Evolutionary conservation across 2,329 filamentous ascomycete genomes (phyloP), one percentile per base, ranked within the genome.

Genomic region (Fusarium begoniae): DNA sequence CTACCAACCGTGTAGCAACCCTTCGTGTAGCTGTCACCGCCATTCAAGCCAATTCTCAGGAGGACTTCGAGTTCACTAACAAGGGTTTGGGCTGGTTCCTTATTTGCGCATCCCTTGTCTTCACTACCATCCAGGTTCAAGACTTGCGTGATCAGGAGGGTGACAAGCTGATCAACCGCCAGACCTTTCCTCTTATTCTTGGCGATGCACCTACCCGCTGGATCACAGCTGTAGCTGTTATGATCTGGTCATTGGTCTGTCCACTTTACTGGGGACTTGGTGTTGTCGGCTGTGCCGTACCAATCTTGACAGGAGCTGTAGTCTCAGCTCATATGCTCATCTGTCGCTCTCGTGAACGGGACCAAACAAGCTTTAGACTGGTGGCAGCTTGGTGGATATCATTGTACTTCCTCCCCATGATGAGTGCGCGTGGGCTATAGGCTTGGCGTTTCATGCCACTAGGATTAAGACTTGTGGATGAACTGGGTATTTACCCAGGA

Each of bases 111-210:
- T 56, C 41, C 22, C 66, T 78, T 20, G 76, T 78, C 48, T 63
- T 78, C 40, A 78, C 76, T 13, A 78, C 76, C 20, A 77, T 77
- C 24, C 75, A 77, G 51, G 75, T 76, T 17, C 75, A 77, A 35
- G 75, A 77, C 40, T 51, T 77, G 38, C 74, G 76, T 14, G 75
- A 77, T 60, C 73, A 77, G 44, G 75, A 74, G 22, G 76, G 76
- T 12, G 76, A 78, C 38, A 59, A 58, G 6, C 15, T 75, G 56
- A 73, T 78, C 50, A 72, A 78, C 55, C 69, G 76, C 9, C 63
- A 70, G 22, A 77, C 76, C n/a, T 53, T 76, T 15, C 71, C 76
- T 8, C 63, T 78, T 12, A 74, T 76, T 50, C 35, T 78, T 35
- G 75, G 76, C 20, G 75, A 77, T 44, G 61, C 50, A n/a, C 63